Evolutionary conservation across 805 yeast species (phyloP).

Genomic region (Isabelozyma rhagii): DNA sequence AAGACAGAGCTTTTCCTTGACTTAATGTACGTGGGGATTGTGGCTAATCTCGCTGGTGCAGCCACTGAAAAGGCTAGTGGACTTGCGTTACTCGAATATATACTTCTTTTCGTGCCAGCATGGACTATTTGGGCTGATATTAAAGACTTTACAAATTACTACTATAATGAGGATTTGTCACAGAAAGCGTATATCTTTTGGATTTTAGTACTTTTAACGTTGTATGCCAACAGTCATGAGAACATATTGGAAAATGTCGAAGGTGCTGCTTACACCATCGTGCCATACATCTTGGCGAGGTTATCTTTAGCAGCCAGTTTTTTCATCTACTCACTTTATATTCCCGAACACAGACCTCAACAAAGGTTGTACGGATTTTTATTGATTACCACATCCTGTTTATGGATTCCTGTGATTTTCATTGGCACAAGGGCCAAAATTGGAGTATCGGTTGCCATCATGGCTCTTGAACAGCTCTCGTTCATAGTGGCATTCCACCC

Average conservation of each 20-base stretch:
- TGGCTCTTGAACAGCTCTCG: constrained; percentile 39
- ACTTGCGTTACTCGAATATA: constrained; percentile 42
- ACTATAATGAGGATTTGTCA: constrained; percentile 56
- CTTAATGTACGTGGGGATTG: constrained; percentile 61
- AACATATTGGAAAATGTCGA: constrained; percentile 31
- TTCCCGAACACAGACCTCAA: constrained; percentile 51
- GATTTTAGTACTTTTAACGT: constrained; percentile 47
- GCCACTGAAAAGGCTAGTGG: constrained; percentile 53
- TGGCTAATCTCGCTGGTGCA: constrained; percentile 53
- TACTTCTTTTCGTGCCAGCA: constrained; percentile 53
- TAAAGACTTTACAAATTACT: constrained; percentile 61
- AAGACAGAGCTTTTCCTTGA: constrained; percentile 60
- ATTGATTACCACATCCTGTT: constrained; percentile 29
- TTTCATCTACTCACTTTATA: constrained; percentile 40
- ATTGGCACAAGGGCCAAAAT: constrained; percentile 44
- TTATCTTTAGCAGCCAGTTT: constrained; percentile 31
- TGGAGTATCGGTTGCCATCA: constrained; percentile 39
- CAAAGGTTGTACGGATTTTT: constrained; percentile 36
- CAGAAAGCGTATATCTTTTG: constrained; percentile 53
- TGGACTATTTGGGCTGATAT: constrained; percentile 66
- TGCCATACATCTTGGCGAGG: constrained; percentile 48
- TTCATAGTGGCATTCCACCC: constrained; percentile 47
- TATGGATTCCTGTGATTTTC: constrained; percentile 55
- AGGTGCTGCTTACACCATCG: constrained; percentile 44
- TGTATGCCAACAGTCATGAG: constrained; percentile 49